Evolutionary conservation across 257 asterid genomes (phyloP).

Genomic region (Linderniella brevidens): DNA sequence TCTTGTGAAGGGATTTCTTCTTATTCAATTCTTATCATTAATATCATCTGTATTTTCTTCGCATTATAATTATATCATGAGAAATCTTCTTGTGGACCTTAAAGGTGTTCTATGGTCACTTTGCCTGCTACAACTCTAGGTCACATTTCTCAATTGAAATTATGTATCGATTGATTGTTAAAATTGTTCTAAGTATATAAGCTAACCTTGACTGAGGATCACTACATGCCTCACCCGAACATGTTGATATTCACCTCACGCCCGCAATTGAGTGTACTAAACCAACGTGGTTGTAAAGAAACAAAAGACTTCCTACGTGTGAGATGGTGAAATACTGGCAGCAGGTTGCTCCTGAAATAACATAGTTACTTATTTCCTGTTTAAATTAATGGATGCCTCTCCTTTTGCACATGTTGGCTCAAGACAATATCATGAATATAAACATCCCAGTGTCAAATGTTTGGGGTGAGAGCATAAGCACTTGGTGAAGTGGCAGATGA

Average conservation of each 20-base stretch:
- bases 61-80: slow-evolving; percentile 15
- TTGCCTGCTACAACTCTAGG: slow-evolving; percentile 72
- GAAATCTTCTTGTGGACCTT: slow-evolving; percentile 58
- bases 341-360: slow-evolving; percentile 39
- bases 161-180: too few species aligned
- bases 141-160: too few species aligned
- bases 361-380: too few species aligned
- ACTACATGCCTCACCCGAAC: neutral
- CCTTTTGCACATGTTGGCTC: slow-evolving; percentile 29
- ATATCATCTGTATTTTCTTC: neutral
- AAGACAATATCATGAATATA: slow-evolving; percentile 66
- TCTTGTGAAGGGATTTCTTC: too few species aligned
- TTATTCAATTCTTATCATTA: neutral
- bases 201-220: neutral
- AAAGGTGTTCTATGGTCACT: slow-evolving; percentile 63
- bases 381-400: neutral
- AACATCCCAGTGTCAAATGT: slow-evolving; percentile 70
- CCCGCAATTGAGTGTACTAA: slow-evolving; percentile 93
- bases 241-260: slow-evolving; percentile 87
- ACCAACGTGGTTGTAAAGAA: slow-evolving; percentile 97
- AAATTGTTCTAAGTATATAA: slow-evolving; percentile 21
- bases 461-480: slow-evolving; percentile 93
- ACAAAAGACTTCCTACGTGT: slow-evolving; percentile 94
- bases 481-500: slow-evolving; percentile 87
- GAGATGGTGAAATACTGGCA: slow-evolving; percentile 99